Evolutionary conservation across 352 stramenopile genomes (phyloP), one percentile per base, ranked within the genome.

Genomic region (Phytophthora pistaciae): DNA sequence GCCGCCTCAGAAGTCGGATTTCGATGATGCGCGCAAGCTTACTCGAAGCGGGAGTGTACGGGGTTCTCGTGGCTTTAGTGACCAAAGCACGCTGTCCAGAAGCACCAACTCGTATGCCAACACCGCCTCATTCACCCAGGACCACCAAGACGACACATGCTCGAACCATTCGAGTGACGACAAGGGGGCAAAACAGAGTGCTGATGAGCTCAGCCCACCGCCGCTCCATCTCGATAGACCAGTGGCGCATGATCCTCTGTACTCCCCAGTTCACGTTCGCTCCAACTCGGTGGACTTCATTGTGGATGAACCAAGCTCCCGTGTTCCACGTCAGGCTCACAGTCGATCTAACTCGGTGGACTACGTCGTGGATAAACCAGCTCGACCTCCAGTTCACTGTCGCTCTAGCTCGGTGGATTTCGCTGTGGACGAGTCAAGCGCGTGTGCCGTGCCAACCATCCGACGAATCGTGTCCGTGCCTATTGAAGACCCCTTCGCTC

Each of bases 401-500:
- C 74, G 75, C 25, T 83, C 75, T 6, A 66, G 48, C 29, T 82
- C 80, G 3, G 60, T 77, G 56, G 76, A 84, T 31, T 68, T 84
- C 13, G 57, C 60, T 42, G 60, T 67, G 18, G 68, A 80, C 52
- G 68, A 66, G 21, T 40, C 64, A 5, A 64, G 55, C 38, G 50
- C 23, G 11, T 67, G 13, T 56, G 38, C 59, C 1, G 66, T 56
- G n/a, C 74, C 72, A 55, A 48, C 49, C 18, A 80, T 91, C 18
- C 77, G 82, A 3, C 79, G 83, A 38, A 82, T 85, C 25, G 38
- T 77, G 29, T 90, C 83, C 10, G 56, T 85, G 31, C 64, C 77
- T 21, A 48, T 58, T 54, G 48, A 75, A 2, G 70, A 80, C 3
- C 36, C 18, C 1, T 46, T 40, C 29, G 27, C 54, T 64, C 69